A percentile compares a stretch with the other conserved stretches of the same genome.
Conservation (phyloP, 2,329 filamentous ascomycete species). For the Pseudogymnoascus sp. region DNA sequence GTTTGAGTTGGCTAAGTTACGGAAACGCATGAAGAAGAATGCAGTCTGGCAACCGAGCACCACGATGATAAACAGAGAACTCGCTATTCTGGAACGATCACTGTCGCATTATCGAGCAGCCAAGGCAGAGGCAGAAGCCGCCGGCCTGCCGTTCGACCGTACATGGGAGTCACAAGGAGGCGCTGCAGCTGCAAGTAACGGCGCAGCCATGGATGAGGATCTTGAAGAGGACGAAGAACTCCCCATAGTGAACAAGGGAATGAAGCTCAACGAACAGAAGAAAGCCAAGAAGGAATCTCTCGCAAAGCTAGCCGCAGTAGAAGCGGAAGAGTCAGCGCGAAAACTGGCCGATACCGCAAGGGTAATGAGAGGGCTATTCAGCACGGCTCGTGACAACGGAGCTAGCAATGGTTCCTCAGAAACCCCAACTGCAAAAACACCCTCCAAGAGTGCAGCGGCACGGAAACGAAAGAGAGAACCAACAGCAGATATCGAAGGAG, state of each 20-base stretch:
- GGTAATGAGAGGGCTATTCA: conserved; percentile 38
- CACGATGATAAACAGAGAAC: conserved; percentile 76
- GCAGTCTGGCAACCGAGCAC: conserved; percentile 78
- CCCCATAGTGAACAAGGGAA: conserved; percentile 54
- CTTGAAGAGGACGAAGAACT: conserved; percentile 56
- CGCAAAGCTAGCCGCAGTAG: conserved; percentile 55
- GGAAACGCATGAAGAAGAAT: conserved; percentile 90
- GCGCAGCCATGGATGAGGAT: conserved; percentile 24
- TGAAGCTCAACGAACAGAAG: conserved; percentile 74
- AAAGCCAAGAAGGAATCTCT: conserved; percentile 55
- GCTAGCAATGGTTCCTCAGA: not conserved
- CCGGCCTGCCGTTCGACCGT: conserved; percentile 55
- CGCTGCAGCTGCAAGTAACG: not conserved
- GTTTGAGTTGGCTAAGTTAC: conserved; percentile 60
- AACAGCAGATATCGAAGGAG: conserved; percentile 14
- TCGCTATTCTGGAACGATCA: conserved; percentile 64
- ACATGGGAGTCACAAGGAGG: not conserved
- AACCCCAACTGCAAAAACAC: conserved; percentile 20
- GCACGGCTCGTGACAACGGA: not conserved
- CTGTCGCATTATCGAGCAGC: conserved; percentile 56
- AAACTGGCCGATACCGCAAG: conserved; percentile 47
- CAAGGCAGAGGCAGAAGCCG: conserved; percentile 58
- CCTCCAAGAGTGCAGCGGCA: conserved; percentile 21
- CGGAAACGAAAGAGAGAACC: conserved; percentile 30
- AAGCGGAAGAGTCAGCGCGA: conserved; percentile 52